Conservation (phyloP, 306 rosid species). For the Lupinus albus region DNA sequence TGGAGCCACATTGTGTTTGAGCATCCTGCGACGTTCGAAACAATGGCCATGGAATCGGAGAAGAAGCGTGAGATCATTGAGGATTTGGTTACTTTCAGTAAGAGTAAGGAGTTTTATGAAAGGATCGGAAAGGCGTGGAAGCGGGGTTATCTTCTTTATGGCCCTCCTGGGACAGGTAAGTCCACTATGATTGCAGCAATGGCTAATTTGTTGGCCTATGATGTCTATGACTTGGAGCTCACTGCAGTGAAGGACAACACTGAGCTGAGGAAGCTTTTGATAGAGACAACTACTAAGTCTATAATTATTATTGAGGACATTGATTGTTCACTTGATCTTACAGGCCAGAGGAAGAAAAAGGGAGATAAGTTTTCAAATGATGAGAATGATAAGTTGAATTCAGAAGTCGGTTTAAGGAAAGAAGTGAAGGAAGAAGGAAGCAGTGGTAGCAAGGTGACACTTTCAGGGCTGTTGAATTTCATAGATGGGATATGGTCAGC, state of each 20-base stretch:
- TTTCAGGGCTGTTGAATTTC: conserved; percentile 84
- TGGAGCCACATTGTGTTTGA: conserved; percentile 93
- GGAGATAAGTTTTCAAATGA: conserved; percentile 50
- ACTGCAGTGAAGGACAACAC: conserved; percentile 93
- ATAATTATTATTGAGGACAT: conserved; percentile 88
- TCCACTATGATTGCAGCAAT: conserved; percentile 89
- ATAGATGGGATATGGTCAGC: conserved; percentile 92
- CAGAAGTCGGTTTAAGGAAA: conserved; percentile 48
- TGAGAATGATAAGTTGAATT: conserved; percentile 46
- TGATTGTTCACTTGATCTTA: conserved; percentile 88
- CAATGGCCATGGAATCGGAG: conserved; percentile 76
- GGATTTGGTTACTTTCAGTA: conserved; percentile 73
- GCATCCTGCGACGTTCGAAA: conserved; percentile 85
- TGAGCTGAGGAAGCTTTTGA: conserved; percentile 79
- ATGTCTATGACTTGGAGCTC: conserved; percentile 85
- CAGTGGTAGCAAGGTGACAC: conserved; percentile 71
- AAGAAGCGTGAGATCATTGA: conserved; percentile 74
- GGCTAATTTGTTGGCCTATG: conserved; percentile 76
- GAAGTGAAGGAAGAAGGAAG: conserved; percentile 62
- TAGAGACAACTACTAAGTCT: conserved; percentile 82
- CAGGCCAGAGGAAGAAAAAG: conserved; percentile 87
- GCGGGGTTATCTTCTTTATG: conserved; percentile 71
- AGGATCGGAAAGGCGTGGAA: conserved; percentile 91
- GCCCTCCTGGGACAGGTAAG: conserved; percentile 85
- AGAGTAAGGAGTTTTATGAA: conserved; percentile 74